These are phyloP conservation scores for Fusarium acutatum DNA, from an alignment of 2,329 filamentous ascomycete genomes.

Conservation along the genomic window DNA sequence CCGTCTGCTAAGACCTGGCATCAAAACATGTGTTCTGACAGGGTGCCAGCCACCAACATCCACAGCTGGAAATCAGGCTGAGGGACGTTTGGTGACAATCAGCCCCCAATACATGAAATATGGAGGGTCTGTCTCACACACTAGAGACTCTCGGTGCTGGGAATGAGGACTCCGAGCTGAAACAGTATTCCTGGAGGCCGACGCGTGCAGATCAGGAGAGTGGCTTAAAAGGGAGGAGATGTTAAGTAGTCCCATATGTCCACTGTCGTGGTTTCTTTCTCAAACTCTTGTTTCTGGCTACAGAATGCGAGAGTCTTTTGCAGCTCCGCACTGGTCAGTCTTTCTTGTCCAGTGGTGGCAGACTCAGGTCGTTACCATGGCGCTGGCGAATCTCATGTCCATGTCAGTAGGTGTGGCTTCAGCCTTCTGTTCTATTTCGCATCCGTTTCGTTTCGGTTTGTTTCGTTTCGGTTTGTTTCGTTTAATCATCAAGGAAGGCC, in stretches of 20 bases:
- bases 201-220: neutral
- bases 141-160: neutral
- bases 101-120: neutral
- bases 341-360: neutral
- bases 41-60: neutral
- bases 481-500: neutral
- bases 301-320: neutral
- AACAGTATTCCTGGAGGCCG: neutral
- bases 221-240: neutral
- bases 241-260: constrained; percentile 6
- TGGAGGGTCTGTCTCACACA: neutral
- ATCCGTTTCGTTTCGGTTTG: neutral
- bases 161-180: neutral
- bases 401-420: neutral
- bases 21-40: neutral
- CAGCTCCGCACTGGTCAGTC: neutral
- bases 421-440: neutral
- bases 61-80: neutral
- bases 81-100: neutral
- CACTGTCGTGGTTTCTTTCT: neutral
- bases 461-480: neutral
- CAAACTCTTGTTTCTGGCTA: neutral
- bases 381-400: neutral
- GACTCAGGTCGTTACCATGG: neutral
- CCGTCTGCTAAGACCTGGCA: neutral